These are phyloP conservation scores for Bremia lactucae DNA, from an alignment of 352 stramenopile genomes.

Conservation along the genomic window DNA sequence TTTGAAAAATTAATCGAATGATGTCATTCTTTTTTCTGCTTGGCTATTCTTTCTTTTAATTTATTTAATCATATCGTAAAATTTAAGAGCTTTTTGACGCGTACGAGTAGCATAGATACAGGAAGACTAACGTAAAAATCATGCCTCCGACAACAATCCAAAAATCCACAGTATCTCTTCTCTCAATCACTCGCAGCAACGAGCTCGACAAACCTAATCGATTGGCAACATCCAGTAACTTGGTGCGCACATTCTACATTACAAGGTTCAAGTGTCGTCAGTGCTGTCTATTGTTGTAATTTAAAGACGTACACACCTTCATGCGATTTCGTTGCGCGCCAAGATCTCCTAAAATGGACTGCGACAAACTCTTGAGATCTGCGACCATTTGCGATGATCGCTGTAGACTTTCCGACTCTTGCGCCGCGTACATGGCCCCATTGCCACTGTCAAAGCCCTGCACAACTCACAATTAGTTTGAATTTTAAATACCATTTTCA, in stretches of 20 bases:
- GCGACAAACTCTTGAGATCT: constrained; percentile 59
- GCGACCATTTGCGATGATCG: constrained; percentile 74
- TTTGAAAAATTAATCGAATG: too few relatives aligned
- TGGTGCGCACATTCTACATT: constrained; percentile 41
- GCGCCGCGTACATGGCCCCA: constrained; percentile 56
- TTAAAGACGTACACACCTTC: constrained; percentile 34
- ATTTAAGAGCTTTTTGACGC: constrained; percentile 8
- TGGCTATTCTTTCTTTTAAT: too few relatives aligned
- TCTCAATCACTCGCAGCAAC: constrained; percentile 76
- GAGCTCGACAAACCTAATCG: constrained; percentile 72
- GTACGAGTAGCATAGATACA: constrained; percentile 69
- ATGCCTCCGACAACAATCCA: constrained; percentile 81
- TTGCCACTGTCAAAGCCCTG: constrained; percentile 65
- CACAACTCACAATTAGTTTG: too few relatives aligned
- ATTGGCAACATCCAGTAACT: constrained; percentile 78
- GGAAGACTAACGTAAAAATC: constrained; percentile 68
- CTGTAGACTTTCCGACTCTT: constrained; percentile 72
- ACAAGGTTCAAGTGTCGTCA: background rate
- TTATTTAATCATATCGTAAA: background rate
- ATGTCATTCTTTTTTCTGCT: too few relatives aligned
- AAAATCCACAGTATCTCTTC: constrained; percentile 71
- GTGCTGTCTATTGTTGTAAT: background rate
- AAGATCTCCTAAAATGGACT: constrained; percentile 65
- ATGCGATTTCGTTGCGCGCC: constrained; percentile 52
- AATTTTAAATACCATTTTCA: too few relatives aligned